A percentile compares a stretch with the other conserved stretches of the same genome.
These are phyloP conservation scores for Auxenochlorella pyrenoidosa DNA, from an alignment of 139 green algal genomes.

Conservation along the genomic window DNA sequence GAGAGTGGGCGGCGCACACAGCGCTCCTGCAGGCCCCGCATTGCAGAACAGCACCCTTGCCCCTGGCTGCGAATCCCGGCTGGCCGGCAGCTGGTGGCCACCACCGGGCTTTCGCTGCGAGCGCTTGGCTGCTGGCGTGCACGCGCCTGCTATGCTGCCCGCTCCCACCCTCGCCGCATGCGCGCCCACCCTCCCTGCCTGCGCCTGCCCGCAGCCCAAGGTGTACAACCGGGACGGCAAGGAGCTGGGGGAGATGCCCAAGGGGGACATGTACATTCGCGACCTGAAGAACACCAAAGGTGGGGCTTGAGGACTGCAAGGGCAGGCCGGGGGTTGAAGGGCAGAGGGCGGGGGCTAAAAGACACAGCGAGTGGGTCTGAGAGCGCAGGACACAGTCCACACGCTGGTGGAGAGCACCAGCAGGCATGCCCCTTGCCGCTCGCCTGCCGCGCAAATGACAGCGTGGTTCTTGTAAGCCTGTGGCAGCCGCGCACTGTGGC, in stretches of 20 bases:
- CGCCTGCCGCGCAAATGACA: too few relatives aligned
- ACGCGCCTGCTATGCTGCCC: background rate
- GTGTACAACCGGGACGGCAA: constrained; percentile 89
- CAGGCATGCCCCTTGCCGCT: too few relatives aligned
- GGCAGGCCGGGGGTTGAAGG: background rate
- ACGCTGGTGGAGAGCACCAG: too few relatives aligned
- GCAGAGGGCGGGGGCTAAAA: too few relatives aligned
- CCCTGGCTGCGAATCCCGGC: too few relatives aligned
- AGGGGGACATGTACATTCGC: constrained; percentile 98
- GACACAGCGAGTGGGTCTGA: too few relatives aligned
- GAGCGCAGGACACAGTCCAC: too few relatives aligned
- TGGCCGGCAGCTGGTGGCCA: background rate
- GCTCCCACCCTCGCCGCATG: background rate
- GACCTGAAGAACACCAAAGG: constrained; percentile 93
- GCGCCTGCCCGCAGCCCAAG: constrained; percentile 62
- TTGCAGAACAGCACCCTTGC: background rate
- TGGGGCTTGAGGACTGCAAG: background rate
- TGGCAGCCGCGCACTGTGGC: too few relatives aligned
- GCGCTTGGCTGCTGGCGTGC: too few relatives aligned
- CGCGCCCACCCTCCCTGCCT: too few relatives aligned
- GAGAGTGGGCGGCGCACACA: background rate
- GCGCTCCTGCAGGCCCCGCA: background rate
- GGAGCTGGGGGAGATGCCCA: constrained; percentile 76
- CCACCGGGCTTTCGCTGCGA: too few relatives aligned
- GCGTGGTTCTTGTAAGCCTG: too few relatives aligned